Percentiles rank a stretch among this genome's conserved stretches.
phyloP scores from a whole-genome alignment of 495 filamentous ascomycete genomes.

The Bacidia gigantensis region DNA sequence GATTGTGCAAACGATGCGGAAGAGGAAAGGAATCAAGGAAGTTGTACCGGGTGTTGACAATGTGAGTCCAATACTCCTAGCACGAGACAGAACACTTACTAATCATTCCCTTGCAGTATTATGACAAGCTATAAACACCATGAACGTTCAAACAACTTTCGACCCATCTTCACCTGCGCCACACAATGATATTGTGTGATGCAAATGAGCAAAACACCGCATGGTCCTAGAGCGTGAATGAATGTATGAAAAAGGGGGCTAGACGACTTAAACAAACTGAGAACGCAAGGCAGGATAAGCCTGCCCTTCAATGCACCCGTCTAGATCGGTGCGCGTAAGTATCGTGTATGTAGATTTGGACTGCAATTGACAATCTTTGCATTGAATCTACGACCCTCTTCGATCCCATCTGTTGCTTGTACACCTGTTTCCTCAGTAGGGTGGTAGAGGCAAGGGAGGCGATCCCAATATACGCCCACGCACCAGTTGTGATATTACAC shows the following conservation, averaged over 20 bases:
- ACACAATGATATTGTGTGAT: too few species aligned
- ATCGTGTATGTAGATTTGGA: conserved; percentile 12
- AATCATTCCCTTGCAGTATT: conserved; percentile 64
- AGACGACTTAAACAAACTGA: background rate
- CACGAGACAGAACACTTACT: conserved; percentile 27
- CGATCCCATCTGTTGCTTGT: too few species aligned
- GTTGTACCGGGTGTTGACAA: conserved; percentile 80
- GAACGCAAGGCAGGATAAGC: background rate
- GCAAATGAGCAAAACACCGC: too few species aligned
- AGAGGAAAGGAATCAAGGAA: conserved; percentile 98
- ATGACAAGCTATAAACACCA: conserved; percentile 84
- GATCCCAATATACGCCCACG: too few species aligned
- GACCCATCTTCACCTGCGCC: too few species aligned
- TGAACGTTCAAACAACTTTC: background rate
- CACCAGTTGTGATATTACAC: too few species aligned
- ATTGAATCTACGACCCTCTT: background rate
- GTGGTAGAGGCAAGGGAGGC: too few species aligned
- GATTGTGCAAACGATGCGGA: conserved; percentile 79
- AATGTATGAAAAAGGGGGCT: background rate
- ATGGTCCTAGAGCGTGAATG: background rate
- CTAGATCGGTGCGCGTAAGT: background rate
- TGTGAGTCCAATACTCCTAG: conserved; percentile 48
- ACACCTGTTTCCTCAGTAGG: too few species aligned
- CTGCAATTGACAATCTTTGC: conserved; percentile 5
- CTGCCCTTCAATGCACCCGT: background rate